Conservation (phyloP, 1,139 yeast genomes). For the Suhomyces atakaporum region DNA sequence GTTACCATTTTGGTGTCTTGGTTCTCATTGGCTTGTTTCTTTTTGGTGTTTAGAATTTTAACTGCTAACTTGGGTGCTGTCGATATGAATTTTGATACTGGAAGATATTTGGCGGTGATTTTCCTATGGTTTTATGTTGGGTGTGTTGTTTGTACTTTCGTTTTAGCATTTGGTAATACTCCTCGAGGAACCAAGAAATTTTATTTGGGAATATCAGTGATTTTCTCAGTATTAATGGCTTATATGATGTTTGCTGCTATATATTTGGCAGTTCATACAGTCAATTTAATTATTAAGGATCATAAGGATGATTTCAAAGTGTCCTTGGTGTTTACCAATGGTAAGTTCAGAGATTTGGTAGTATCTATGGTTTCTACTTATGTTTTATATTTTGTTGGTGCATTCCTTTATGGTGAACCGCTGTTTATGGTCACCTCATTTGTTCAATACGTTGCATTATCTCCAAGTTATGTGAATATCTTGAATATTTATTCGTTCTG, state of each 20-base stretch:
- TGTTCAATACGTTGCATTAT: constrained; percentile 65
- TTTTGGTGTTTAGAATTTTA: constrained; percentile 67
- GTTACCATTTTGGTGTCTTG: constrained; percentile 70
- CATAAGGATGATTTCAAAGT: constrained; percentile 48
- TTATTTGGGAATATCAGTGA: constrained; percentile 23
- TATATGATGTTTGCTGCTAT: constrained; percentile 65
- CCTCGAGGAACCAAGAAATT: constrained; percentile 29
- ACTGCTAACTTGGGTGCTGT: constrained; percentile 55
- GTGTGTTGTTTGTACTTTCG: constrained; percentile 28
- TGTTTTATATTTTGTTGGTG: constrained; percentile 74
- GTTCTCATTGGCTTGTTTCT: constrained; percentile 78
- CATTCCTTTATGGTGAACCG: constrained; percentile 74
- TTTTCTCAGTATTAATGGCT: constrained; percentile 30
- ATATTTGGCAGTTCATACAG: constrained; percentile 76
- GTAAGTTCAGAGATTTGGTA: constrained; percentile 77
- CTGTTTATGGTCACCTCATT: constrained; percentile 78
- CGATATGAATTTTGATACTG: constrained; percentile 37
- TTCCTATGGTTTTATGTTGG: constrained; percentile 29
- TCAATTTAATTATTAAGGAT: constrained; percentile 37
- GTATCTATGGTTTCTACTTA: constrained; percentile 88
- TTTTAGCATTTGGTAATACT: constrained; percentile 31
- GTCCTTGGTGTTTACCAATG: constrained; percentile 55
- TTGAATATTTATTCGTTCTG: constrained; percentile 82
- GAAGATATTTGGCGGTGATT: constrained; percentile 25
- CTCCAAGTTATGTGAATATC: constrained; percentile 78